These are phyloP conservation scores for Venturia effusa DNA, from an alignment of 2,329 filamentous ascomycete genomes.

Conservation along the genomic window DNA sequence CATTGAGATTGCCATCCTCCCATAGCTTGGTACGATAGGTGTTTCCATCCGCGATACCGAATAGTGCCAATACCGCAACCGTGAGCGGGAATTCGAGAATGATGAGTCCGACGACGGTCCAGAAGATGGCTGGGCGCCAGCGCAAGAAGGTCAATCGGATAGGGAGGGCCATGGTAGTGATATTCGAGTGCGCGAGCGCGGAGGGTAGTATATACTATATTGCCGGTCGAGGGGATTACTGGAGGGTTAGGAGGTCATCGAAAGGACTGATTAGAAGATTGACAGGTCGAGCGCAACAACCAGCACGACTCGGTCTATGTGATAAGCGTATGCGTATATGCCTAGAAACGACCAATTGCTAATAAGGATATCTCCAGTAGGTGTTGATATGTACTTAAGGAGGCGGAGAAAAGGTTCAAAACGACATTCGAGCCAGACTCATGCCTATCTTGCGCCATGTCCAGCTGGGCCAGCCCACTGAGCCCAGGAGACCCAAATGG, in stretches of 20 bases:
- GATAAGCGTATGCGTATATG: too few relatives aligned
- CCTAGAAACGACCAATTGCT: too few relatives aligned
- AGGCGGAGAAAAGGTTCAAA: neutral
- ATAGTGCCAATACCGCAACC: constrained; percentile 56
- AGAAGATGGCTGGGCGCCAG: constrained; percentile 3
- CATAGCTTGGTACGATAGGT: constrained; percentile 62
- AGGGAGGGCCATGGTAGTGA: neutral
- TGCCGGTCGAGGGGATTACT: neutral
- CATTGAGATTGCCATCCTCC: constrained; percentile 58
- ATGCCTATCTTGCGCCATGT: neutral
- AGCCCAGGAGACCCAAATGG: neutral
- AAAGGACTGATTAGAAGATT: neutral
- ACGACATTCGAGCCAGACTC: neutral
- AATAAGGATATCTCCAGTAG: too few relatives aligned
- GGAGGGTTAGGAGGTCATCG: neutral
- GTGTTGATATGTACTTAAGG: too few relatives aligned
- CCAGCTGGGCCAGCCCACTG: neutral
- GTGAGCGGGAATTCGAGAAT: constrained; percentile 54
- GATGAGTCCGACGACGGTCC: constrained; percentile 40
- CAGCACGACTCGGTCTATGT: neutral
- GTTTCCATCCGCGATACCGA: constrained; percentile 63
- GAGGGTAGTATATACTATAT: neutral
- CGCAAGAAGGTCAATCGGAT: neutral
- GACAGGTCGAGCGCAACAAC: neutral
- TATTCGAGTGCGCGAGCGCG: neutral